Evolutionary conservation across 2,329 filamentous ascomycete species (phyloP), one percentile per base, ranked within the genome.

Genomic region (Fonsecaea pedrosoi): DNA sequence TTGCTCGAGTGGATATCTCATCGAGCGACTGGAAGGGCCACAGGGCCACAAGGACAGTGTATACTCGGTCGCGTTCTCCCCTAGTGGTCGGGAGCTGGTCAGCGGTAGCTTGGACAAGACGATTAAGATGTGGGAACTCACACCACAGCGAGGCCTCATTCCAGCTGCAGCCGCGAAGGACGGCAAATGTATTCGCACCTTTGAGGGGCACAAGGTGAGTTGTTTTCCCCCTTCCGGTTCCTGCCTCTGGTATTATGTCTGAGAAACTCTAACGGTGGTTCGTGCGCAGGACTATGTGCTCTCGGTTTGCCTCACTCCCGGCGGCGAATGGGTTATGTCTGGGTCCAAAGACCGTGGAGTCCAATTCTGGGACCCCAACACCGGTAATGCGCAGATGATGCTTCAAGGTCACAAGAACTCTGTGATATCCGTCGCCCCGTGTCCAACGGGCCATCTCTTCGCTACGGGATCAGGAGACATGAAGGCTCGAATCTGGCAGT

Each of bases 111-210:
- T 98, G 73, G 95, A 99, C 78, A 96, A 96, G 85, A 98, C 94
- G 0, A 98, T 98, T 84, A 97, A 97, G 84, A 96, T 98, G 90
- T 99, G 95, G 94, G 94, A 97, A 82, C 86, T 99, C 59, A 89
- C 87, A 63, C 87, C 90, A 25, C 87, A 90, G 54, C 87, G 91
- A 73, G 84, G 85, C 72, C 86, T 89, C 74, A 85, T 89, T 66
- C 85, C 87, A 55, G 87, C 86, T 75, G 85, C 87, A 54, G 87
- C 85, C 37, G 86, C 89, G 8, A 96, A 95, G 83, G 90, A 91
- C 40, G 94, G 95, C 73, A 92, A 96, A 78, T 98, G 95, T 77
- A 89, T 97, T 74, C 92, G 94, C 82, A 98, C 94, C 0, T 99
- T 98, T 75, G 95, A 98, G 77, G 95, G 95, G 59, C 95, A 99